Percentiles rank a stretch among this genome's conserved stretches.
phyloP scores from a whole-genome alignment of 106 monocot species.

The Vanilla planifolia region DNA sequence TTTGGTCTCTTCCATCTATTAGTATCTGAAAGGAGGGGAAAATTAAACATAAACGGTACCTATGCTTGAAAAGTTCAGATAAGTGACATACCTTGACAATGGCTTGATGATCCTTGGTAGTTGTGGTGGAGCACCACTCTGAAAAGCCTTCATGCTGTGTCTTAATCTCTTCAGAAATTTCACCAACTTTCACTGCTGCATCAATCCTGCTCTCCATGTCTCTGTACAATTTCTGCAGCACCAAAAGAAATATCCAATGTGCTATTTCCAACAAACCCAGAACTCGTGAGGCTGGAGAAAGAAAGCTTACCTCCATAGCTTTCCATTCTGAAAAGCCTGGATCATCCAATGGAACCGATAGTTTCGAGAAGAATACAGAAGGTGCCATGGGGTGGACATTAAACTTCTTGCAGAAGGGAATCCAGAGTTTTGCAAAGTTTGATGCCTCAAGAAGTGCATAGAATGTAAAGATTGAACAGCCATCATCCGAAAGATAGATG shows the following conservation, averaged over 20 bases:
- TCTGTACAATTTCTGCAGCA: slow-evolving; percentile 28
- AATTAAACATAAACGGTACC: not conserved
- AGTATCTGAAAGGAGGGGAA: slow-evolving; percentile 31
- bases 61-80: not conserved
- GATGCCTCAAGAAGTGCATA: slow-evolving; percentile 75
- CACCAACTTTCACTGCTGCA: slow-evolving; percentile 11
- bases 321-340: slow-evolving; percentile 19
- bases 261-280: not conserved
- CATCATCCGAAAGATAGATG: slow-evolving; percentile 75
- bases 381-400: slow-evolving; percentile 66
- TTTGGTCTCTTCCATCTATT: slow-evolving; percentile 53
- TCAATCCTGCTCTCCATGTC: slow-evolving; percentile 49
- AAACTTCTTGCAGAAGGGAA: slow-evolving; percentile 66
- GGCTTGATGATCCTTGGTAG: slow-evolving; percentile 36
- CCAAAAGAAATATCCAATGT: not conserved
- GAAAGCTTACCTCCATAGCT: slow-evolving; percentile 30
- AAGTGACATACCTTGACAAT: slow-evolving; percentile 30
- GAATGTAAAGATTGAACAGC: slow-evolving; percentile 68
- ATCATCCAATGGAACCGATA: not conserved
- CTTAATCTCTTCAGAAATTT: slow-evolving; percentile 20
- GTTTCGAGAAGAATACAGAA: slow-evolving; percentile 37
- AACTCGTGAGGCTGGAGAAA: not conserved
- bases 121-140: slow-evolving; percentile 21
- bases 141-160: slow-evolving; percentile 35
- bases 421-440: slow-evolving; percentile 56